A percentile compares a stretch with the other conserved stretches of the same genome.
Evolutionary conservation across 2,329 filamentous ascomycete genomes (phyloP).

Genomic region (Stagonosporopsis chrysanthemi): DNA sequence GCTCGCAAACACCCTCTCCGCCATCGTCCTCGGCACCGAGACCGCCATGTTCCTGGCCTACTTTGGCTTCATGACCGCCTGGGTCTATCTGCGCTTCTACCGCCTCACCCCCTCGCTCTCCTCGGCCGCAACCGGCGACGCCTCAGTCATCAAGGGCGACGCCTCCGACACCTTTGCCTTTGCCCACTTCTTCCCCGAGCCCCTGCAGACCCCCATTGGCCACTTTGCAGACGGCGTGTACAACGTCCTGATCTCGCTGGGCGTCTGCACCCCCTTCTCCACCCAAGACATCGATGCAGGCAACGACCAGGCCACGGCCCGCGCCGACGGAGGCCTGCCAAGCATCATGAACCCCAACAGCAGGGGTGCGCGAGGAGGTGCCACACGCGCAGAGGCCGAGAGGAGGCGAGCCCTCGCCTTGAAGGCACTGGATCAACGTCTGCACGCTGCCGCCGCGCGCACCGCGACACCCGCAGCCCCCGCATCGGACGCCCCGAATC

Average conservation of each 20-base stretch:
- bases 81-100: conserved; percentile 97
- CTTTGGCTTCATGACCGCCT: conserved; percentile 85
- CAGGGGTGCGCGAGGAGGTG: conserved; percentile 59
- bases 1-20: conserved; percentile 72
- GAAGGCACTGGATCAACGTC: conserved; percentile 87
- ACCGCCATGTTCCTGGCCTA: conserved; percentile 81
- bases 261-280: conserved; percentile 85
- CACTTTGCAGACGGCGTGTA: conserved; percentile 79
- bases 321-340: conserved; percentile 67
- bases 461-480: conserved; percentile 52
- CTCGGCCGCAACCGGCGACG: conserved; percentile 61
- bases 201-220: conserved; percentile 78
- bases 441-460: conserved; percentile 78
- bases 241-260: conserved; percentile 74
- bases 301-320: conserved; percentile 73
- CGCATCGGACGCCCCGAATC: conserved; percentile 38
- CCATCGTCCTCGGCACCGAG: conserved; percentile 70
- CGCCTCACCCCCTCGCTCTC: conserved; percentile 71
- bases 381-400: conserved; percentile 89
- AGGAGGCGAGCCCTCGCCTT: conserved; percentile 86
- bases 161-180: conserved; percentile 97
- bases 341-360: conserved; percentile 63
- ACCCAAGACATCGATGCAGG: conserved; percentile 78
- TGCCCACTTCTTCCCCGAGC: conserved; percentile 91
- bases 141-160: conserved; percentile 75